These are phyloP conservation scores for Chlamydomonas urium DNA, from an alignment of 139 green algal species.

Conservation along the genomic window DNA sequence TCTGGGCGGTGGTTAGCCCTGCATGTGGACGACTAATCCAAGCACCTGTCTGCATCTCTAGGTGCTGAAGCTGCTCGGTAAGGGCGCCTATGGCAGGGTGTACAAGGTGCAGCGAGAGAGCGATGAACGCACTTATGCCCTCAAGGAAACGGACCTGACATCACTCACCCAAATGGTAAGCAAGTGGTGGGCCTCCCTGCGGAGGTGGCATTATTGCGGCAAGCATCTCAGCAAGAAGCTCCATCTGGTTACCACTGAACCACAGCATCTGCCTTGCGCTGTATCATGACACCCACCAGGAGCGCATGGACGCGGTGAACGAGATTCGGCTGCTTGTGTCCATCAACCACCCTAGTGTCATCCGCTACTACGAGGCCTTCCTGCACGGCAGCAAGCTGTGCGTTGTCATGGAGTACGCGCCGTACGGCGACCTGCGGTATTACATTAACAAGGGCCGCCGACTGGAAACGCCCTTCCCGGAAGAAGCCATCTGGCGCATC, in stretches of 20 bases:
- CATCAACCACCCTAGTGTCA: slow-evolving; percentile 57
- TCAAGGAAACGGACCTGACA: slow-evolving; percentile 70
- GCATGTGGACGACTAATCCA: too few species aligned
- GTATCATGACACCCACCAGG: too few species aligned
- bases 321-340: slow-evolving; percentile 75
- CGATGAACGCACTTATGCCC: slow-evolving; percentile 61
- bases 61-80: slow-evolving; percentile 71
- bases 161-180: slow-evolving; percentile 60
- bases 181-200: too few species aligned
- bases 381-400: slow-evolving; percentile 68
- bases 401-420: slow-evolving; percentile 78
- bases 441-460: slow-evolving; percentile 51
- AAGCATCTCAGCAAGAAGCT: too few species aligned
- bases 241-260: too few species aligned
- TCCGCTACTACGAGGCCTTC: slow-evolving; percentile 73
- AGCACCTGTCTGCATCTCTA: slow-evolving; percentile 15
- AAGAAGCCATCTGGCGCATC: slow-evolving; percentile 72
- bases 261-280: too few species aligned
- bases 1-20: too few species aligned
- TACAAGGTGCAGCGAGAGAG: slow-evolving; percentile 53
- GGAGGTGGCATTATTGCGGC: too few species aligned
- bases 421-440: slow-evolving; percentile 56
- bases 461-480: slow-evolving; percentile 54
- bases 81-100: slow-evolving; percentile 66
- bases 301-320: slow-evolving; percentile 71